Conservation (phyloP, 345 rosid genomes). For the Eutrema heterophyllum region DNA sequence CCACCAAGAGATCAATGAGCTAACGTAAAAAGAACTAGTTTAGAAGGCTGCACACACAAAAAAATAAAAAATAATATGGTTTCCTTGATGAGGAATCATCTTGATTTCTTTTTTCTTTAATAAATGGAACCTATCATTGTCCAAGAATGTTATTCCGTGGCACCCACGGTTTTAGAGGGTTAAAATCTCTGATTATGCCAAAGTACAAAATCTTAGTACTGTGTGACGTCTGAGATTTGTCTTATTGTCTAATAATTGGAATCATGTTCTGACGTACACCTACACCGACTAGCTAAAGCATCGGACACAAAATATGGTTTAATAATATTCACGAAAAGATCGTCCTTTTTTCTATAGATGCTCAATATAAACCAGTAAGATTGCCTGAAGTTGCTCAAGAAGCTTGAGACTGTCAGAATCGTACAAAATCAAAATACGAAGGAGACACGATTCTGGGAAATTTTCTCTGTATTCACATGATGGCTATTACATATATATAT, state of each 20-base stretch:
- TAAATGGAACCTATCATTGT: neutral
- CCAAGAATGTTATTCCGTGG: conserved; percentile 28
- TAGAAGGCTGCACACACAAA: neutral
- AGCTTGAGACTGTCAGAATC: conserved; percentile 23
- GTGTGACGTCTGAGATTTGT: conserved; percentile 15
- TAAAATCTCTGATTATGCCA: conserved; percentile 18
- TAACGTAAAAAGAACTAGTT: neutral
- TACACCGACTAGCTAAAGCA: conserved; percentile 17
- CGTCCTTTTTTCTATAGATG: conserved; percentile 16
- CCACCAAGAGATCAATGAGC: conserved; percentile 10
- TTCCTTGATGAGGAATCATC: neutral
- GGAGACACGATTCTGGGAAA: no score
- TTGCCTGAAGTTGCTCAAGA: conserved; percentile 11
- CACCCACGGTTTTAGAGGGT: neutral
- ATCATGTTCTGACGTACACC: conserved; percentile 33
- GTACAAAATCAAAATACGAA: no score
- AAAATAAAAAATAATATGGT: neutral
- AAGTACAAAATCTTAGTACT: conserved; percentile 26
- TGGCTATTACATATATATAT: no score
- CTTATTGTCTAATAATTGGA: conserved; percentile 15
- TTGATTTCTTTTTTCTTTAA: no score
- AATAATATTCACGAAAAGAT: conserved; percentile 4
- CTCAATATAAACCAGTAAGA: conserved; percentile 29
- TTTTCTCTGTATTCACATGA: no score
- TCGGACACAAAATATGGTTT: neutral